Percentiles rank a stretch among this genome's conserved stretches.
Evolutionary conservation across 2,329 filamentous ascomycete genomes (phyloP).

Genomic region (Truncatella angustata): DNA sequence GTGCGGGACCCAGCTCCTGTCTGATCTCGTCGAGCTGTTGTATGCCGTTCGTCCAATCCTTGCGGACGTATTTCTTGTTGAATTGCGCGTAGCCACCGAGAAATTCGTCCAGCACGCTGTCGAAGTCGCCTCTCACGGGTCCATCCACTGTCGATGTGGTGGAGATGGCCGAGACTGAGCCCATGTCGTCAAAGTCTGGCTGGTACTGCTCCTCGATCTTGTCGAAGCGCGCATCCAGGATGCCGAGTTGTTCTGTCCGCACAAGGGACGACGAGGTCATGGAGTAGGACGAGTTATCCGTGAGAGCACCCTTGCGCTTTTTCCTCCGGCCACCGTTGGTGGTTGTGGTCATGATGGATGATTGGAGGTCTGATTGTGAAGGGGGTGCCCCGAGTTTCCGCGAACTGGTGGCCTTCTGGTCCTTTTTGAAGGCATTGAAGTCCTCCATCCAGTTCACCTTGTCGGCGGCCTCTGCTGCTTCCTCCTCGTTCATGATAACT

Average conservation of each 20-base stretch:
- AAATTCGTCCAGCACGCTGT: constrained; percentile 91
- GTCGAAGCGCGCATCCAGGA: constrained; percentile 90
- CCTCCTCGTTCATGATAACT: constrained; percentile 14
- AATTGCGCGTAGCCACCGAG: constrained; percentile 69
- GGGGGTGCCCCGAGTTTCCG: constrained; percentile 38
- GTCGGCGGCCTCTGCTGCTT: constrained; percentile 47
- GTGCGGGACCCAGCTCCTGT: constrained; percentile 73
- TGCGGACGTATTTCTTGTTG: constrained; percentile 74
- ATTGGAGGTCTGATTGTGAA: constrained; percentile 63
- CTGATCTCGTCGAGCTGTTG: constrained; percentile 91
- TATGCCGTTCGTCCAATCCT: constrained; percentile 77
- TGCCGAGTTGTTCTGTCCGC: constrained; percentile 80
- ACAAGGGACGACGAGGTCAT: constrained; percentile 89
- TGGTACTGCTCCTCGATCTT: constrained; percentile 71
- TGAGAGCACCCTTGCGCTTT: constrained; percentile 93
- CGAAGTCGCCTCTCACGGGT: constrained; percentile 74
- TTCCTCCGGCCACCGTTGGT: constrained; percentile 79
- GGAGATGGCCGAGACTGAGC: constrained; percentile 60
- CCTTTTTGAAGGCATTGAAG: constrained; percentile 92
- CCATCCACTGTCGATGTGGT: constrained; percentile 66
- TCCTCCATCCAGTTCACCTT: constrained; percentile 86
- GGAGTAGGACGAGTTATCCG: constrained; percentile 81
- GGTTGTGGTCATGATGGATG: constrained; percentile 71
- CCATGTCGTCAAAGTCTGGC: constrained; percentile 43
- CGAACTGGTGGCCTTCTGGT: constrained; percentile 53